Percentiles rank a stretch among this genome's conserved stretches.
These are phyloP conservation scores for Hamamelis virginiana DNA, from an alignment of 164 flowering plant species.

Conservation along the genomic window DNA sequence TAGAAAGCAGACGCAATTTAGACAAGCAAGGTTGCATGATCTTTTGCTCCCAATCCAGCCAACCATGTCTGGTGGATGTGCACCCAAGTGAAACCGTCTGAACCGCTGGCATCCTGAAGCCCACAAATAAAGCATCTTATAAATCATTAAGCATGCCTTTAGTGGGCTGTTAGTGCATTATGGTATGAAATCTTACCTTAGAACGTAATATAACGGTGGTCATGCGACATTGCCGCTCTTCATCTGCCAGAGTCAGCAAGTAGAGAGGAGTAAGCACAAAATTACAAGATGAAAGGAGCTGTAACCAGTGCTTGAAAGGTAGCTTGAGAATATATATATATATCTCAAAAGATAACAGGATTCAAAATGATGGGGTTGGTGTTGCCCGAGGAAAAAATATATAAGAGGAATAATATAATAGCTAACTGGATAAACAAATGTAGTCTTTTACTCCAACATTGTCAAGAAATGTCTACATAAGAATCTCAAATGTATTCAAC, in stretches of 20 bases:
- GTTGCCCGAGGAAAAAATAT: too few species aligned
- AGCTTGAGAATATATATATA: neutral
- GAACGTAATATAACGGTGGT: constrained; percentile 38
- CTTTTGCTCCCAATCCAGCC: constrained; percentile 32
- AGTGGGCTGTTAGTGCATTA: neutral
- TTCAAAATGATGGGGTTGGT: too few species aligned
- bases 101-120: constrained; percentile 20
- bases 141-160: neutral
- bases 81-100: constrained; percentile 36
- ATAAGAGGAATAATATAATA: too few species aligned
- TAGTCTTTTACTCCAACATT: too few species aligned
- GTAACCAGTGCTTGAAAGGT: neutral
- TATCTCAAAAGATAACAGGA: too few species aligned
- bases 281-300: neutral
- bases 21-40: constrained; percentile 35
- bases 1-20: constrained; percentile 12
- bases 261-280: neutral
- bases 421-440: too few species aligned
- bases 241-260: constrained; percentile 34
- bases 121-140: neutral
- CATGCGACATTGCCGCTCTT: constrained; percentile 36
- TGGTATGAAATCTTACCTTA: constrained; percentile 34
- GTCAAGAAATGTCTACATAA: too few species aligned
- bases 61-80: constrained; percentile 68
- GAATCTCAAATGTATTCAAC: too few species aligned